Evolutionary conservation across 2,329 filamentous ascomycete species (phyloP).

Genomic region (Aspergillus novofumigatus): DNA sequence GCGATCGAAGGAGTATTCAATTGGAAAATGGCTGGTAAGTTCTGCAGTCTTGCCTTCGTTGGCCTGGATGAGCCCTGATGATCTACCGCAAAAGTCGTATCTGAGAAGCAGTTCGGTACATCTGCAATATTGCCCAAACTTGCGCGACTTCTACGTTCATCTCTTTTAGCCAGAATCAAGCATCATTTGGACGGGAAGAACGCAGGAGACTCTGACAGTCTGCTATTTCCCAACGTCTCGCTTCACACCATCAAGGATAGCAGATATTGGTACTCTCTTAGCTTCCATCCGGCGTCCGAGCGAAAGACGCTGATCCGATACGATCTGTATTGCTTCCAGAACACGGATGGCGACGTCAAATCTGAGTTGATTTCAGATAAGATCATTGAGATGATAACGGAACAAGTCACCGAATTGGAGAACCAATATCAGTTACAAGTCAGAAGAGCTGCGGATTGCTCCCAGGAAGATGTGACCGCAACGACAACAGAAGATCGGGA

Average conservation of each 20-base stretch:
- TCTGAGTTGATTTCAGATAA: background rate
- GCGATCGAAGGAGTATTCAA: slow-evolving; percentile 28
- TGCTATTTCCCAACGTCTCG: slow-evolving; percentile 23
- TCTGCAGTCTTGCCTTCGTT: background rate
- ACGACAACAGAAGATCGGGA: background rate
- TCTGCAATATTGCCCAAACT: background rate
- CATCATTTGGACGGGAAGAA: background rate
- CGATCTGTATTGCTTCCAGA: slow-evolving; percentile 22
- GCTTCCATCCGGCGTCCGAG: slow-evolving; percentile 24
- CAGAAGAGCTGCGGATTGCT: slow-evolving; percentile 3
- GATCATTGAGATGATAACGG: slow-evolving; percentile 1
- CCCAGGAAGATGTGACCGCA: background rate
- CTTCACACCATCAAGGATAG: slow-evolving; percentile 17
- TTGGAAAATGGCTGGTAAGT: slow-evolving; percentile 32
- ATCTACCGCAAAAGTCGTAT: slow-evolving; percentile 5
- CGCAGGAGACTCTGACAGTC: background rate
- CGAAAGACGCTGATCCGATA: slow-evolving; percentile 26
- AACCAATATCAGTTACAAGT: slow-evolving; percentile 8
- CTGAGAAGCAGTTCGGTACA: background rate
- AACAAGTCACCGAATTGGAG: slow-evolving; percentile 9
- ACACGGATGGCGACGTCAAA: background rate
- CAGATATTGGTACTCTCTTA: slow-evolving; percentile 21
- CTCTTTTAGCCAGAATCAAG: background rate
- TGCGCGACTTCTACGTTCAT: background rate
- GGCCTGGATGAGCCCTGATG: background rate